These are phyloP conservation scores for Backusella tarrabulga DNA, from an alignment of 192 early-diverging fungal genomes.

Conservation along the genomic window DNA sequence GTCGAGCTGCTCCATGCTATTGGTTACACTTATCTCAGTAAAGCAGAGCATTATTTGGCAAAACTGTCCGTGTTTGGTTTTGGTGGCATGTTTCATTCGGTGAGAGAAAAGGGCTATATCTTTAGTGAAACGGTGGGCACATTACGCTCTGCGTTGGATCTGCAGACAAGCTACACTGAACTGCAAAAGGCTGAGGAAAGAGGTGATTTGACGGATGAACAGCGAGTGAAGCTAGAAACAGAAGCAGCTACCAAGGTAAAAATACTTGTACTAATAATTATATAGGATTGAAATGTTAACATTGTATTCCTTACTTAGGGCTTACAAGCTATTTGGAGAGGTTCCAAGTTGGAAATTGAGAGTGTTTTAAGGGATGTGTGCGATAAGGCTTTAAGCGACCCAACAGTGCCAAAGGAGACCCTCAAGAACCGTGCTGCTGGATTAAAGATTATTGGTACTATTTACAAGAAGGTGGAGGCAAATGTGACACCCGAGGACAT, in stretches of 20 bases:
- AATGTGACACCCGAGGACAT: conserved; percentile 41
- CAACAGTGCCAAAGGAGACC: conserved; percentile 53
- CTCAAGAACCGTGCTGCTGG: conserved; percentile 73
- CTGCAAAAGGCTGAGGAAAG: conserved; percentile 89
- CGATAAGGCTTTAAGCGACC: conserved; percentile 77
- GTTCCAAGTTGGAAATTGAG: conserved; percentile 93
- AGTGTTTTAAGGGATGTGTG: conserved; percentile 91
- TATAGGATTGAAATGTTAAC: too few relatives aligned
- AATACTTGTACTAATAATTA: neutral
- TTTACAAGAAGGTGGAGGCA: conserved; percentile 70
- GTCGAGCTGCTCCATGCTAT: conserved; percentile 91
- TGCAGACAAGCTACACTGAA: conserved; percentile 87
- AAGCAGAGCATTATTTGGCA: conserved; percentile 82
- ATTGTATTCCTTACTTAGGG: conserved; percentile 49
- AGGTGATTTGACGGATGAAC: conserved; percentile 58
- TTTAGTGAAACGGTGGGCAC: conserved; percentile 90
- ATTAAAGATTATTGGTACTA: conserved; percentile 82
- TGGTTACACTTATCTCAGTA: conserved; percentile 88
- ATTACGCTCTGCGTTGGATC: conserved; percentile 88
- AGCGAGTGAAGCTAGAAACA: conserved; percentile 66
- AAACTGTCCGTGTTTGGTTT: conserved; percentile 70
- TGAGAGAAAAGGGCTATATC: conserved; percentile 90
- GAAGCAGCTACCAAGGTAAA: conserved; percentile 58
- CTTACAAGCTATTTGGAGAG: conserved; percentile 89
- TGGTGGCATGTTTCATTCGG: conserved; percentile 66